These are phyloP conservation scores for Filosporella fistucella DNA, from an alignment of 495 filamentous ascomycete genomes.

Conservation along the genomic window DNA sequence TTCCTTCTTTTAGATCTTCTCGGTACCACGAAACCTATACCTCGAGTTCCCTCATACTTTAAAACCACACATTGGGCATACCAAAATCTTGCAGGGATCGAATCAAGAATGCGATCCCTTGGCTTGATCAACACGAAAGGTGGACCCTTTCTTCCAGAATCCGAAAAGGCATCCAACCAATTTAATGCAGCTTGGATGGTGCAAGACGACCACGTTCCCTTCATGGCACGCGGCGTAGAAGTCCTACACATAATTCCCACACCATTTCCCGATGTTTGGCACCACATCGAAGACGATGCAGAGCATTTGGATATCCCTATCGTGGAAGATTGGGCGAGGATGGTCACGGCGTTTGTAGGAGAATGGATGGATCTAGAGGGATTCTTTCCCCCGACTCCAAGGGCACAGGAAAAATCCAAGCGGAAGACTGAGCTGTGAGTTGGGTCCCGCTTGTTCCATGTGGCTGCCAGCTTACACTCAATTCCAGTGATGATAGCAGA, in stretches of 20 bases:
- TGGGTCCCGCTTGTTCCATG: too few relatives aligned
- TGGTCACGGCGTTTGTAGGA: conserved; percentile 77
- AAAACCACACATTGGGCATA: conserved; percentile 93
- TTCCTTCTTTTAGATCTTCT: conserved; percentile 94
- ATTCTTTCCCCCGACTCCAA: conserved; percentile 37
- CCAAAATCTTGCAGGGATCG: conserved; percentile 58
- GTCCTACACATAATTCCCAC: conserved; percentile 82
- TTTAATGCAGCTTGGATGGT: conserved; percentile 47
- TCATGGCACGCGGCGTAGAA: conserved; percentile 78
- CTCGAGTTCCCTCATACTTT: conserved; percentile 76
- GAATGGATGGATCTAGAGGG: conserved; percentile 94
- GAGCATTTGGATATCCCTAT: conserved; percentile 81
- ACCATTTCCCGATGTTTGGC: conserved; percentile 85
- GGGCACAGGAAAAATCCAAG: conserved; percentile 15
- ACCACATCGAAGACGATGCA: conserved; percentile 77
- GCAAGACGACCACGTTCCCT: conserved; percentile 87
- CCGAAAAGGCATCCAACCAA: conserved; percentile 43
- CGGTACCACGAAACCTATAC: conserved; percentile 64
- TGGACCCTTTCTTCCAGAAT: conserved; percentile 42
- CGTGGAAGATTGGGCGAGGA: conserved; percentile 80
- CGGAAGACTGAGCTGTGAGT: conserved; percentile 26
- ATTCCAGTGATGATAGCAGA: too few relatives aligned
- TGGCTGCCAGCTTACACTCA: too few relatives aligned
- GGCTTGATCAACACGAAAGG: conserved; percentile 10
- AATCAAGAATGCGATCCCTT: conserved; percentile 59